These are phyloP conservation scores for Fusarium siculi DNA, from an alignment of 2,329 filamentous ascomycete species.

Conservation along the genomic window DNA sequence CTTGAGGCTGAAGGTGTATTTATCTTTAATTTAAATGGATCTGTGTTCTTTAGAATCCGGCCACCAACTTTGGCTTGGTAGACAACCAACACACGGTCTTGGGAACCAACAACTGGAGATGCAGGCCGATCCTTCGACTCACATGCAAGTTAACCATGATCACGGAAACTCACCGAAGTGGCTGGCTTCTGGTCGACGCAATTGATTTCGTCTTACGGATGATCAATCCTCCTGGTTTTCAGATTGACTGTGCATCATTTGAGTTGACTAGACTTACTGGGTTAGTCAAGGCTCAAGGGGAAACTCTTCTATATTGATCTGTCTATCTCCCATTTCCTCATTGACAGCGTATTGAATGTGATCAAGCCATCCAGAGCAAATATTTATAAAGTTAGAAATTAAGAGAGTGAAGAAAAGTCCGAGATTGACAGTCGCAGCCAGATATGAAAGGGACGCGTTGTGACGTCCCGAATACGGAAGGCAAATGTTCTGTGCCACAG, in stretches of 20 bases:
- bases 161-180: not conserved
- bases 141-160: not conserved
- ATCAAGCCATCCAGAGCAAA: no score
- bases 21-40: accelerated
- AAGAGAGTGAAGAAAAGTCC: no score
- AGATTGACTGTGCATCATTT: not conserved
- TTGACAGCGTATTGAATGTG: accelerated
- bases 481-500: not conserved
- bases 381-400: accelerated
- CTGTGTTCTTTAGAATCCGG: accelerated
- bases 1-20: not conserved
- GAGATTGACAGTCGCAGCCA: accelerated
- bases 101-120: not conserved
- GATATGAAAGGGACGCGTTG: not conserved
- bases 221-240: not conserved
- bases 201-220: not conserved
- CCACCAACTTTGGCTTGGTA: accelerated
- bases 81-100: not conserved
- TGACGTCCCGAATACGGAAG: not conserved
- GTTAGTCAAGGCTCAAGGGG: not conserved
- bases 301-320: accelerated
- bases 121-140: not conserved
- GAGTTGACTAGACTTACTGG: not conserved
- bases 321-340: no score
- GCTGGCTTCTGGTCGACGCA: not conserved